Base-by-base conservation (phyloP, 805 yeast species). In the Pichia heedii region DNA sequence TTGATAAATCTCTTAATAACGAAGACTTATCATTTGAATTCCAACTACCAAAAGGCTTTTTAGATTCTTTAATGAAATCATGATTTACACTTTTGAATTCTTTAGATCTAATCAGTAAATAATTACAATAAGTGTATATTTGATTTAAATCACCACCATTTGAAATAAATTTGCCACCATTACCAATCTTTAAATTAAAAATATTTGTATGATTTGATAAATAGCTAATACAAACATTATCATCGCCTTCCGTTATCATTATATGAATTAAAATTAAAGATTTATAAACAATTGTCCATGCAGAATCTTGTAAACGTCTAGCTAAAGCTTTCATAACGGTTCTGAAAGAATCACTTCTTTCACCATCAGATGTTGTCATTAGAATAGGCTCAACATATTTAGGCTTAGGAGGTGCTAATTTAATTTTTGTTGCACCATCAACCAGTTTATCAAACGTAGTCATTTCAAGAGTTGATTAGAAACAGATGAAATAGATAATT, bases 371-470 rank as follows among this genome's bases (percentile, higher is more conserved):
- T 2, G 88, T 82, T 24, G 83, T 71, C 70, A 79, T 72, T 27
- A 93, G 70, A 41, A 93, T 86, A 1, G 97, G 97, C 66, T 90
- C 97, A 42, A 93, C 79, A 60, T 93, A 93, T 62, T 93, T 93
- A 33, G 94, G 83, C 65, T 93, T 93, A 7, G 98, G 98, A n/a
- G 97, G 96, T 11, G 97, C 97, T 66, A 86, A 75, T 53, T 80
- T 80, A 29, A 79, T 71, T 61, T 80, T 80, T 15, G 87, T 80
- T 41, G 86, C 87, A 38, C 86, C 81, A 67, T 84, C 84, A 50
- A 84, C 93, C 46, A 82, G 69, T 63, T 83, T 84, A 49, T 80
- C 81, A 57, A 78, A 80, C 1, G 84, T 76, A 2, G 82, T 76
- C 84, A 77, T 76, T 8, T n/a, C n/a, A n/a, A n/a, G n/a, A n/a